Conservation (phyloP, 495 filamentous ascomycete species). For the Aspergillus saccharolyticus region DNA sequence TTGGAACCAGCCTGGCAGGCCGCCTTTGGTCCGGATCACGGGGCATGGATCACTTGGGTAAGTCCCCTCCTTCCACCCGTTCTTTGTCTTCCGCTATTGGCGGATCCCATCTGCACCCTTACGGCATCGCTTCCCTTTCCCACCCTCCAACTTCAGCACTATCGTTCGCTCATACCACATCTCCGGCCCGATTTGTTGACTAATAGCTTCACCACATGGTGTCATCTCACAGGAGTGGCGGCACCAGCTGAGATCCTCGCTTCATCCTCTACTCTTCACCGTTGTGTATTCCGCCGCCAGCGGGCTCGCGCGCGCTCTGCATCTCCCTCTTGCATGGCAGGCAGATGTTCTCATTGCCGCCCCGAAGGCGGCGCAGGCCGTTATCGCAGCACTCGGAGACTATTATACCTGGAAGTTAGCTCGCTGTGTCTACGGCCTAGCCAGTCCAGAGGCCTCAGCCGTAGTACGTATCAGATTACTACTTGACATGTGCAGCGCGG, state of each 20-base stretch:
- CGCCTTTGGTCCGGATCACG: slow-evolving; percentile 70
- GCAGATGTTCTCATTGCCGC: slow-evolving; percentile 63
- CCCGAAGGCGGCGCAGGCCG: slow-evolving; percentile 71
- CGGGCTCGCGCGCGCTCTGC: slow-evolving; percentile 45
- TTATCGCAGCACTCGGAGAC: slow-evolving; percentile 74
- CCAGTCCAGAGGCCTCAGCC: slow-evolving; percentile 60
- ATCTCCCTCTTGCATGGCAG: slow-evolving; percentile 42
- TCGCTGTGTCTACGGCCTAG: slow-evolving; percentile 61
- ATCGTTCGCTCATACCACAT: not conserved
- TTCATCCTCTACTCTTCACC: slow-evolving; percentile 84
- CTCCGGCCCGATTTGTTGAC: slow-evolving; percentile 3
- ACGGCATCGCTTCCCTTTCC: not conserved
- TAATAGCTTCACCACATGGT: slow-evolving; percentile 5
- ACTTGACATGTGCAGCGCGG: not conserved
- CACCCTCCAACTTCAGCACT: not conserved
- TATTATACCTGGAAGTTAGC: slow-evolving; percentile 87
- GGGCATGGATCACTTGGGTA: slow-evolving; percentile 97
- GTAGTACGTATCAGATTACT: slow-evolving; percentile 48
- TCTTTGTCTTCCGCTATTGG: not conserved
- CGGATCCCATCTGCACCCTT: not conserved
- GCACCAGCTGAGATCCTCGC: slow-evolving; percentile 82
- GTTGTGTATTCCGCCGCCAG: slow-evolving; percentile 62
- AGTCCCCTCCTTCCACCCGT: slow-evolving; percentile 22
- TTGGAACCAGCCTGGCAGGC: slow-evolving; percentile 92
- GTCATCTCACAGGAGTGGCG: slow-evolving; percentile 76